These are phyloP conservation scores for Teratosphaeria zuluensis DNA, from an alignment of 2,329 filamentous ascomycete genomes.

Conservation along the genomic window DNA sequence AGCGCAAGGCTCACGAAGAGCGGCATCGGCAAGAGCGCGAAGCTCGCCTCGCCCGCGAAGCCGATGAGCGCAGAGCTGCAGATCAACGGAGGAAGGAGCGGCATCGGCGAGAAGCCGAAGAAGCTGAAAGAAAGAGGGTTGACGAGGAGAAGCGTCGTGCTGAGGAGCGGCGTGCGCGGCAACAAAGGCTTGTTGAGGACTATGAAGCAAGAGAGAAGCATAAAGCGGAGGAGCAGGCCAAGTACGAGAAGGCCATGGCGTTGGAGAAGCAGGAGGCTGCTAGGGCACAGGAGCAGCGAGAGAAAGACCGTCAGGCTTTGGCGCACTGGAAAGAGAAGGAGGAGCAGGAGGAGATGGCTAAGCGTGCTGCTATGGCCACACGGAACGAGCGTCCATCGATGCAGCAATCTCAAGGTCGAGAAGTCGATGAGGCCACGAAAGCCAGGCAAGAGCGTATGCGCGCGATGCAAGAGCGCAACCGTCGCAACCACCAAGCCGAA, in stretches of 20 bases:
- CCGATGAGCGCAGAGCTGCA: background rate
- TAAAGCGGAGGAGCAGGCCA: background rate
- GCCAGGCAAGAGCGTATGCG: slow-evolving; percentile 6
- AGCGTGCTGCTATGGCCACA: background rate
- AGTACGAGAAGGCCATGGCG: background rate
- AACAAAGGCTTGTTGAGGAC: background rate
- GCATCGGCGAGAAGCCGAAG: background rate
- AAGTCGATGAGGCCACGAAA: background rate
- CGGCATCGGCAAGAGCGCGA: background rate
- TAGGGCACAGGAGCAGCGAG: background rate
- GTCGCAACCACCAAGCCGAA: slow-evolving; percentile 2
- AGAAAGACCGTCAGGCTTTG: background rate
- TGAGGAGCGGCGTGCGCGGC: background rate
- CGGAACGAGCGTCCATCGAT: background rate
- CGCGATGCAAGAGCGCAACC: slow-evolving; percentile 4
- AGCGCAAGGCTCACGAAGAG: background rate
- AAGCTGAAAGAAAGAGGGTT: background rate
- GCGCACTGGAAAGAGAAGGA: background rate
- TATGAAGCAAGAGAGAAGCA: background rate
- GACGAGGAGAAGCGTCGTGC: background rate
- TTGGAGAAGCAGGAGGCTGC: background rate
- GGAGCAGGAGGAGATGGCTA: background rate
- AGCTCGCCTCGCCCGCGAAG: background rate
- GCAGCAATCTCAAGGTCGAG: background rate
- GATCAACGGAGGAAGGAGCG: background rate